Base-by-base conservation (phyloP, 805 yeast species). In the Kuraishia molischiana region DNA sequence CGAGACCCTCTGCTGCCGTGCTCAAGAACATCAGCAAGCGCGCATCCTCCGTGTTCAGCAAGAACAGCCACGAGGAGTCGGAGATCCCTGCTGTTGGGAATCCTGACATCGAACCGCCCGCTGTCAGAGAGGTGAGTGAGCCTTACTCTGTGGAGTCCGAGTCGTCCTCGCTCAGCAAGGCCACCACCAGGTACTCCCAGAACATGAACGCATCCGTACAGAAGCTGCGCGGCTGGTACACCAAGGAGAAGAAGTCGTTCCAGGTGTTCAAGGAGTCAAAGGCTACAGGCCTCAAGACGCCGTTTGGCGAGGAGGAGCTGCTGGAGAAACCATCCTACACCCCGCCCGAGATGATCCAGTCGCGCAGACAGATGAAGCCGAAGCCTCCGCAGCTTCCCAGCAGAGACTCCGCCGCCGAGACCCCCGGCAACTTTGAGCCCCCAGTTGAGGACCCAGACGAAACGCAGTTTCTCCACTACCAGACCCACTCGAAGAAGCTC, bases 161-260 rank as follows among this genome's bases (percentile, higher is more conserved):
- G 13, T 28, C 31, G 8, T 5, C 31, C 6, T 11, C 17, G 13
- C 17, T 14, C 31, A 9, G 17, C 17, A 28, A 14, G 13, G 32
- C 58, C 15, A 31, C 30, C 24, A 36, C 24, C 13, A 38, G 42
- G 19, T 43, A 44, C 32, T 26, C 26, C 5, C 39, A 36, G n/a
- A 45, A 63, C 3, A 52, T 71, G 13, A 50, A 70, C 4, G 59
- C 55, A 32, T 68, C 85, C 0, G 57, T 79, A 34, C 70, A 66
- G 41, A 81, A 75, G 47, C 54, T 83, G 5, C 84, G 83, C 1
- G 77, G 72, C 43, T 79, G 90, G 85, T 82, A 82, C 46, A 67
- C 66, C 38, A 74, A 67, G 26, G 70, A 70, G 39, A 71, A 63
- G 18, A 47, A 52, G 47, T 18, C 37, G 20, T 13, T 39, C 30